These are phyloP conservation scores for Mucor sp. DNA, from an alignment of 371 early-diverging fungal genomes.

Conservation along the genomic window DNA sequence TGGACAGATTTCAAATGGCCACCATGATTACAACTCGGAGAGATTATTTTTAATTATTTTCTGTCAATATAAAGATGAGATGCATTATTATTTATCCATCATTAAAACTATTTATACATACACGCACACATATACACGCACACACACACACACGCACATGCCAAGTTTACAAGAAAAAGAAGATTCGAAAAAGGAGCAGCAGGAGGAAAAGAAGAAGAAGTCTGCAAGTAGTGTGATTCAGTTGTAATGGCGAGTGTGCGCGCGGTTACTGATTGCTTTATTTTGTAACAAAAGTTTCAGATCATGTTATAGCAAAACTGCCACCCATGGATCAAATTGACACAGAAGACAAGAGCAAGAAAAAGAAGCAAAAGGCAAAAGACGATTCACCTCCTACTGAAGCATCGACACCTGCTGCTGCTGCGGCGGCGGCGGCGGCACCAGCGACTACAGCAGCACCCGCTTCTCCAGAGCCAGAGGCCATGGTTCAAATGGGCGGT, in stretches of 20 bases:
- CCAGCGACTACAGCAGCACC: background rate
- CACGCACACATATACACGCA: too few species aligned
- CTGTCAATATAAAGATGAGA: background rate
- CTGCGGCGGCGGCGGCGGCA: background rate
- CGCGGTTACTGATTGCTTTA: background rate
- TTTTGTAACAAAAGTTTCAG: background rate
- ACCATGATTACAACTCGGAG: background rate
- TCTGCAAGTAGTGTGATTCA: background rate
- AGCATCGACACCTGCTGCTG: background rate
- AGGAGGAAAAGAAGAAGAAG: background rate
- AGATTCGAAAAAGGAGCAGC: background rate
- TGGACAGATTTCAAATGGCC: background rate
- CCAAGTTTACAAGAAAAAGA: background rate
- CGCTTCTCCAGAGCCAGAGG: background rate
- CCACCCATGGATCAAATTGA: background rate
- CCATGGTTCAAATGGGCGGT: conserved; percentile 7
- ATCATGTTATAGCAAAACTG: background rate
- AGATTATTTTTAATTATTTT: background rate
- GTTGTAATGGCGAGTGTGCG: background rate
- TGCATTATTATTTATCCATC: background rate
- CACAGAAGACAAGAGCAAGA: background rate
- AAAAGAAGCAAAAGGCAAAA: background rate
- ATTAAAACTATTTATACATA: background rate
- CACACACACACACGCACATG: background rate
- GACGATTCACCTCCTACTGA: too few species aligned